Base-by-base conservation (phyloP, 352 stramenopile genomes). In the Phytopythium chamaehyphon region DNA sequence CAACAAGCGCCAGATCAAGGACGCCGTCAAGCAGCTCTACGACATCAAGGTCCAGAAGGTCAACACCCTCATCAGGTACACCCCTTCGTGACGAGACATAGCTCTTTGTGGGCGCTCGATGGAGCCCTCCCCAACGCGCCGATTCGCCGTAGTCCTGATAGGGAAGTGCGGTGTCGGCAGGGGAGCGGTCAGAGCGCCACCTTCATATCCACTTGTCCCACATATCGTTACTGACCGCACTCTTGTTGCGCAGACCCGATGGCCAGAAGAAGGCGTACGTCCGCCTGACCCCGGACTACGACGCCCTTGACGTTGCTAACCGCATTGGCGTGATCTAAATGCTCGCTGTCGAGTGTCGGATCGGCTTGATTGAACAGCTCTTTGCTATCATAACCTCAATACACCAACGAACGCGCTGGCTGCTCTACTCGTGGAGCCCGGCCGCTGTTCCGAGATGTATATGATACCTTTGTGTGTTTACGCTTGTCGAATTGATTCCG, bases 1-100 rank as follows among this genome's bases (percentile, higher is more conserved):
- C 64, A 99, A 99, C 92, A 99, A 99, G 94, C 92, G 96, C 61
- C 98, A 99, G 90, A 99, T 99, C 87, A 99, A 99, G 91, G 83
- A 98, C 57, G 97, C 97, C 52, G 95, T 99, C 42, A 98, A 99
- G 84, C 90, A 98, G 70, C 83, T 99, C 43, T 99, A 99, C 90
- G 96, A 99, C 65, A 99, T 99, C 85, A 96, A 99, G 83, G 95
- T 86, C 31, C 80, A 97, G 65, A 99, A 99, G 84, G 97, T 99
- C 57, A 99, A 99, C 89, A 99, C 98, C 21, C 86, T 99, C 44
- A 99, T 99, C 87, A 98, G 96, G 85, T 95, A 93, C 71, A 93
- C 63, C 72, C 59, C 60, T 86, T 95, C 66, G 80, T 54, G 84
- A 91, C 84, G 84, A 95, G 75, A 69, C 70, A 56, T 59, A 55